Base-by-base conservation (phyloP, 495 filamentous ascomycete genomes). In the Aspergillus carlsbadensis region DNA sequence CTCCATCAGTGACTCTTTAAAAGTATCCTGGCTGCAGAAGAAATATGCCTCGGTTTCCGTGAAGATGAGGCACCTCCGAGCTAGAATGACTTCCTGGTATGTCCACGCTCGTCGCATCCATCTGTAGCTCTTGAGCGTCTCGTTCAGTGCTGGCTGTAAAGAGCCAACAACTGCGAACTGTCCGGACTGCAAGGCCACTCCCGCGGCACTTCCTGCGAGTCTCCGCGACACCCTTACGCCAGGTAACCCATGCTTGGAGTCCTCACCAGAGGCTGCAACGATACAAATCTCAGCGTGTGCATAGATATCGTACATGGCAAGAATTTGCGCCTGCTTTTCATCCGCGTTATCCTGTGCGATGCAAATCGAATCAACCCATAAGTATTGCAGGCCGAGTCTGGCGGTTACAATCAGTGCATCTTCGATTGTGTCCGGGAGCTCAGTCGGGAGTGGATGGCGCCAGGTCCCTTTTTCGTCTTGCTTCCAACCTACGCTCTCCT, bases 351-450 rank as follows among this genome's bases (percentile, higher is more conserved):
- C 35, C 47, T 66, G 65, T 8, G 35, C 18, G 26, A 64, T 60
- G 31, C 67, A 70, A 20, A 65, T 59, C 21, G 52, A 54, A 41
- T 69, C 66, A 10, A 71, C 48, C 66, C 62, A 71, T 24, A 71
- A 44, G 33, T 68, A 71, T n/a, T 24, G 40, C 10, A 52, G 60
- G 11, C 58, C 58, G 3, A 71, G 41, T 3, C 34, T 10, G 1
- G 22, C 56, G 10, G 61, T 61, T 2, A 67, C 50, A 0, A 15
- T 18, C 41, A 68, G 60, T 0, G 70, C 66, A 42, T 72, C 62
- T 8, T 49, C n/a, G 39, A 72, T 63, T 0, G 66, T 70, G 36
- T 22, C 34, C 0, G 69, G 65, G 0, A 70, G 22, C 5, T 46
- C 26, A 8, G 26, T 29, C 8, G 26, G 26, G 8, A 29, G 26